Conservation (phyloP, 2,329 filamentous ascomycete species). For the Cladosporium sp. region DNA sequence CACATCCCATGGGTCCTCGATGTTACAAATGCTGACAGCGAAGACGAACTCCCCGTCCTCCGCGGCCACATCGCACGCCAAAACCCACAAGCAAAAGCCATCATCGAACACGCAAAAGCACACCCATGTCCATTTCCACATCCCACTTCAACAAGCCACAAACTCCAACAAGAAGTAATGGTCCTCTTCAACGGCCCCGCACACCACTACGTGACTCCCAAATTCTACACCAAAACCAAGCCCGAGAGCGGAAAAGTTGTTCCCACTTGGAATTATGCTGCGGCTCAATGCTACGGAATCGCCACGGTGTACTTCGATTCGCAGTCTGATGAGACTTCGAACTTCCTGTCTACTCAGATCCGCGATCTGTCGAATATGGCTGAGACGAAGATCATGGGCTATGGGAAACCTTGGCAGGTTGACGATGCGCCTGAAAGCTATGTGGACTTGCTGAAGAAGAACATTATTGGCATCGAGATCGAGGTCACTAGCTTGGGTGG, state of each 20-base stretch:
- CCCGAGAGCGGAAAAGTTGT: slow-evolving; percentile 62
- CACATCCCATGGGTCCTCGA: slow-evolving; percentile 61
- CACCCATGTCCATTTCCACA: slow-evolving; percentile 14
- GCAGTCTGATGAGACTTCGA: slow-evolving; percentile 40
- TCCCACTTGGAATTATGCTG: slow-evolving; percentile 67
- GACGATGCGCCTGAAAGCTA: slow-evolving; percentile 55
- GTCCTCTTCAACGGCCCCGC: slow-evolving; percentile 57
- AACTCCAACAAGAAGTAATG: slow-evolving; percentile 51
- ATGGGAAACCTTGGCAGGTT: slow-evolving; percentile 52
- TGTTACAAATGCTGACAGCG: slow-evolving; percentile 37
- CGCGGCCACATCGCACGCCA: slow-evolving; percentile 59
- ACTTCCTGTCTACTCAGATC: slow-evolving; percentile 51
- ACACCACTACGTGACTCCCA: slow-evolving; percentile 65
- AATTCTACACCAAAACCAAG: slow-evolving; percentile 65
- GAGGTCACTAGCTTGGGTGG: slow-evolving; percentile 52
- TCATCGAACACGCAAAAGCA: slow-evolving; percentile 45
- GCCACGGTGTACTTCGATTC: slow-evolving; percentile 53
- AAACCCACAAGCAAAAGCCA: slow-evolving; percentile 61
- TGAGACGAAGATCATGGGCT: slow-evolving; percentile 56
- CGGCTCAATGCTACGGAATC: slow-evolving; percentile 60
- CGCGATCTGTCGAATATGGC: slow-evolving; percentile 48
- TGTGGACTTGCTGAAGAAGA: slow-evolving; percentile 42
- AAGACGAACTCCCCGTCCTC: slow-evolving; percentile 44
- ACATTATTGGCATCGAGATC: slow-evolving; percentile 49
- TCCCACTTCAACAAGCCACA: slow-evolving; percentile 8